Evolutionary conservation across 176 grass and related monocot species (phyloP).

Genomic region (Pharus latifolius): DNA sequence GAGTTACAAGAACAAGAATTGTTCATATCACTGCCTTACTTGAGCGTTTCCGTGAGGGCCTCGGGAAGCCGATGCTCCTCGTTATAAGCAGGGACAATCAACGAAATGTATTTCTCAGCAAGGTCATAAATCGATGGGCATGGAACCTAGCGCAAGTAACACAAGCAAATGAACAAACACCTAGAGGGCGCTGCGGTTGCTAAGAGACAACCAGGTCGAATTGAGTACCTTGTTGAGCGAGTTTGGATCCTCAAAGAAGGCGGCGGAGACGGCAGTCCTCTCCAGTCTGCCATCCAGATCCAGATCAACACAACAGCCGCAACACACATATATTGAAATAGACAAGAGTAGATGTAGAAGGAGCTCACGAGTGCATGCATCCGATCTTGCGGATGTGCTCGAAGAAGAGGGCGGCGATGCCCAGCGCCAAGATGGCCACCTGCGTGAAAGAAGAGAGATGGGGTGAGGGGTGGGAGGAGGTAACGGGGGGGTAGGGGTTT

Average conservation of each 20-base stretch:
- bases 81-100: conserved; percentile 83
- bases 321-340: neutral
- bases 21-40: conserved; percentile 27
- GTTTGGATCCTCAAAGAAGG: conserved; percentile 86
- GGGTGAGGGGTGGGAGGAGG: neutral
- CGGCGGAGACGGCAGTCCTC: conserved; percentile 40
- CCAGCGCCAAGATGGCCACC: conserved; percentile 37
- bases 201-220: neutral
- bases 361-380: conserved; percentile 67
- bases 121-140: conserved; percentile 81
- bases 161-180: conserved; percentile 22
- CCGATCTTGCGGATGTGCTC: conserved; percentile 84
- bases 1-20: neutral
- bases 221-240: conserved; percentile 71
- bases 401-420: conserved; percentile 57
- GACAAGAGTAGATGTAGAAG: neutral
- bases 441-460: conserved; percentile 18
- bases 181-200: neutral
- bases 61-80: conserved; percentile 69
- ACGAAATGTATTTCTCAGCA: conserved; percentile 76
- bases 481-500: neutral
- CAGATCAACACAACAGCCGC: conserved; percentile 16
- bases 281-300: conserved; percentile 53
- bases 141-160: conserved; percentile 41
- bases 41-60: conserved; percentile 64